Evolutionary conservation across 352 stramenopile genomes (phyloP).

Genomic region (Phytophthora uliginosa): DNA sequence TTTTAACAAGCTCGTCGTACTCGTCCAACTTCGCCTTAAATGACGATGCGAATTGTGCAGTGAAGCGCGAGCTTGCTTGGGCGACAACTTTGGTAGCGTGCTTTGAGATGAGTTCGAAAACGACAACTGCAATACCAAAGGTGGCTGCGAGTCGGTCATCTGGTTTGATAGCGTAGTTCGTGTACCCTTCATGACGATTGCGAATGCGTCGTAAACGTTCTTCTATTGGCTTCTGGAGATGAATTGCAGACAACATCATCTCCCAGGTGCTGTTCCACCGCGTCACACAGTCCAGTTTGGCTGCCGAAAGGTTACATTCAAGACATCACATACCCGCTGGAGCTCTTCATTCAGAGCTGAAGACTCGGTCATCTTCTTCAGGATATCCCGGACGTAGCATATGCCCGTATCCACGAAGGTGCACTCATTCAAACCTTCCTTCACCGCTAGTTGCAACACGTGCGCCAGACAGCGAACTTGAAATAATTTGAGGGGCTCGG

Average conservation of each 20-base stretch:
- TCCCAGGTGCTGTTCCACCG: conserved; percentile 23
- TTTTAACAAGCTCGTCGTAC: conserved; percentile 5
- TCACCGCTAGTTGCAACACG: conserved; percentile 21
- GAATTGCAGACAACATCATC: conserved; percentile 8
- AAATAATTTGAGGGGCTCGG: neutral
- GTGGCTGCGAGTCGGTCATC: conserved; percentile 5
- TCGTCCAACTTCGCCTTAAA: conserved; percentile 25
- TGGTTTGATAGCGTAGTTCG: conserved; percentile 5
- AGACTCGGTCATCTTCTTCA: conserved; percentile 14
- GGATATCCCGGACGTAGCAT: conserved; percentile 4
- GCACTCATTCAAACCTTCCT: conserved; percentile 13
- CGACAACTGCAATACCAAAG: conserved; percentile 16
- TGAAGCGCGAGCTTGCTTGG: neutral
- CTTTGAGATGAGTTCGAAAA: conserved; percentile 5
- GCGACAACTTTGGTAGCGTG: neutral
- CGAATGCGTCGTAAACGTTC: conserved; percentile 12
- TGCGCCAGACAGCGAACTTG: conserved; percentile 21
- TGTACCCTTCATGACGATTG: conserved; percentile 18
- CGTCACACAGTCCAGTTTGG: conserved; percentile 11
- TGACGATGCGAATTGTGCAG: conserved; percentile 4
- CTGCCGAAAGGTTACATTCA: conserved; percentile 4
- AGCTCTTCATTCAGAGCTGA: neutral
- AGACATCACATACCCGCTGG: neutral
- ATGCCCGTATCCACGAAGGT: conserved; percentile 8
- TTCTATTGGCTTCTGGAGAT: conserved; percentile 5